phyloP scores from a whole-genome alignment of 768 basidiomycete genomes.

The Mycena albidolilacea region DNA sequence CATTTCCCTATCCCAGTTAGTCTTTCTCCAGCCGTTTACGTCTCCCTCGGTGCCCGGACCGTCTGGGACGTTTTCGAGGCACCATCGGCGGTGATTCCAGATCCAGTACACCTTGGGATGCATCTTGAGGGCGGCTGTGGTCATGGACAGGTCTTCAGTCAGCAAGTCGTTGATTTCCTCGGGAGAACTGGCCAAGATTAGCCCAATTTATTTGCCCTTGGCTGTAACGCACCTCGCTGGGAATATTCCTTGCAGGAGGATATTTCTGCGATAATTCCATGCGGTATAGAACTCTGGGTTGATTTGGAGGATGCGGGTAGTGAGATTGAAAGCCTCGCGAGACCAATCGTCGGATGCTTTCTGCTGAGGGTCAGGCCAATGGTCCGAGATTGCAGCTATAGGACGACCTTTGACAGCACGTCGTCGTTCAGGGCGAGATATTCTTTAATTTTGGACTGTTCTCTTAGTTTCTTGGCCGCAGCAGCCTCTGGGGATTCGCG shows the following conservation, averaged over 20 bases:
- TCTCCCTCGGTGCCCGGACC: conserved; percentile 72
- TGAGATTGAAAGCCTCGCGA: conserved; percentile 81
- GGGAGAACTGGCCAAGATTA: conserved; percentile 61
- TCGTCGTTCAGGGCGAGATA: conserved; percentile 78
- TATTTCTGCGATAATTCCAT: conserved; percentile 94
- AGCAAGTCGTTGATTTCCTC: conserved; percentile 76
- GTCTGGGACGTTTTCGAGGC: conserved; percentile 87
- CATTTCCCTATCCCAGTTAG: conserved; percentile 89
- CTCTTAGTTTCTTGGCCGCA: conserved; percentile 78
- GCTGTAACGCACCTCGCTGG: conserved; percentile 66
- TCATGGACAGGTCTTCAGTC: conserved; percentile 82
- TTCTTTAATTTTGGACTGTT: conserved; percentile 81
- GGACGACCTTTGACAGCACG: conserved; percentile 74
- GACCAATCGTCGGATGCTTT: conserved; percentile 80
- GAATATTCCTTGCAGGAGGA: conserved; percentile 82
- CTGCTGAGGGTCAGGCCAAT: conserved; percentile 56
- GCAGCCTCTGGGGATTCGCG: conserved; percentile 70
- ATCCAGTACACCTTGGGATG: conserved; percentile 99
- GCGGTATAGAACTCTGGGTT: conserved; percentile 98
- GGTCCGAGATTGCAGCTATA: conserved; percentile 23
- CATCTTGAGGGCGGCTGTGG: conserved; percentile 82
- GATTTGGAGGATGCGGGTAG: conserved; percentile 80
- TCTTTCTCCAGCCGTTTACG: conserved; percentile 78
- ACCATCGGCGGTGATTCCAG: conserved; percentile 98
- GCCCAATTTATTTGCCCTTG: neutral